These are phyloP conservation scores for Zygosaccharomyces lentus DNA, from an alignment of 805 yeast species.

Conservation along the genomic window DNA sequence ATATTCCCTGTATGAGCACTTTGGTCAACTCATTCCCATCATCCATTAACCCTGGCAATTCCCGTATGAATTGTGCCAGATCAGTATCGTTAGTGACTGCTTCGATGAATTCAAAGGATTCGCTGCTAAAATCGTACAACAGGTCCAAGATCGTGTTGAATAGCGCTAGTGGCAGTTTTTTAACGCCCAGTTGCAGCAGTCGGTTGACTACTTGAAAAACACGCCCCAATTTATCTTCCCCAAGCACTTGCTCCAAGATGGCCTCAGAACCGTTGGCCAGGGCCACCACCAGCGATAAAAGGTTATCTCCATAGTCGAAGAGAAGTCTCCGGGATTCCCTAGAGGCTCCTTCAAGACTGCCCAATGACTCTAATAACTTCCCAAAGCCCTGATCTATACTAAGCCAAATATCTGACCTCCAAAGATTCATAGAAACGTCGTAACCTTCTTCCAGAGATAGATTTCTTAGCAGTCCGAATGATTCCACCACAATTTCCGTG, in stretches of 20 bases:
- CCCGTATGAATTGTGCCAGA: conserved; percentile 18
- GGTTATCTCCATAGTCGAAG: conserved; percentile 67
- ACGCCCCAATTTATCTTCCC: conserved; percentile 24
- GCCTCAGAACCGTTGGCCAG: conserved; percentile 61
- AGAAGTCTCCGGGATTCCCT: conserved; percentile 47
- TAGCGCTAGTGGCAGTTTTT: conserved; percentile 39
- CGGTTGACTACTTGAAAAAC: conserved; percentile 28
- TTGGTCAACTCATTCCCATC: conserved; percentile 32
- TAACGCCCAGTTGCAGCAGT: conserved; percentile 29
- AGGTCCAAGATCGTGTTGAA: conserved; percentile 54
- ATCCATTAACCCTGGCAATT: conserved; percentile 14
- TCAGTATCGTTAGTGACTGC: conserved; percentile 15
- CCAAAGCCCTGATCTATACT: conserved; percentile 48
- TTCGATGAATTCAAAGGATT: conserved; percentile 50
- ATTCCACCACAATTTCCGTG: conserved; percentile 73
- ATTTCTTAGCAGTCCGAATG: conserved; percentile 77
- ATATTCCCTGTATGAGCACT: conserved; percentile 38
- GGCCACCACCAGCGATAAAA: conserved; percentile 63
- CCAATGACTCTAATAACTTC: conserved; percentile 48
- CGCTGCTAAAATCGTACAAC: conserved; percentile 56
- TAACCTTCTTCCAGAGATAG: conserved; percentile 83
- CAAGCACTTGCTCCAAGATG: conserved; percentile 44
- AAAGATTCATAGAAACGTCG: conserved; percentile 65
- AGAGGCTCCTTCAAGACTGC: conserved; percentile 33
- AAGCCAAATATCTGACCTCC: conserved; percentile 77